Evolutionary conservation across 495 filamentous ascomycete species (phyloP).

Genomic region (Mycothermus thermophilus): DNA sequence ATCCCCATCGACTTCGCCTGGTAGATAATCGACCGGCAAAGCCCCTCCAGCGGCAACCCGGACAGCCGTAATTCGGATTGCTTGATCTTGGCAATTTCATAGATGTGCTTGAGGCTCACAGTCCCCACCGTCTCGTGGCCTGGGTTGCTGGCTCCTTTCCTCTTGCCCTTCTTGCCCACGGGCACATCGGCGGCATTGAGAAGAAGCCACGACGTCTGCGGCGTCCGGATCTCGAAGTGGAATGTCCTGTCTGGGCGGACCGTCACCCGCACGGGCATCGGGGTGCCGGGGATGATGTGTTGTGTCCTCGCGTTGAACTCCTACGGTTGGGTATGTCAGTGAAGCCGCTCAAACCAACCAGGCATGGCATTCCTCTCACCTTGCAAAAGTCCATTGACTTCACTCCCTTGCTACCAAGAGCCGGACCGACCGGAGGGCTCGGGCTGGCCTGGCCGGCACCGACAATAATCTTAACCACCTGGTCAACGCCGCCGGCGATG

Average conservation of each 20-base stretch:
- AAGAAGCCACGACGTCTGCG: conserved; percentile 77
- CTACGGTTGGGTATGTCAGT: conserved; percentile 31
- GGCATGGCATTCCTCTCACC: conserved; percentile 35
- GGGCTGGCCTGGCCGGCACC: conserved; percentile 93
- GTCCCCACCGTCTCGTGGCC: conserved; percentile 68
- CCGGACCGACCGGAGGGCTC: conserved; percentile 94
- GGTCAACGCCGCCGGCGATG: conserved; percentile 45
- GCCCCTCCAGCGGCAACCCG: conserved; percentile 62
- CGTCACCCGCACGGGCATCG: conserved; percentile 78
- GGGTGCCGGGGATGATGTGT: conserved; percentile 69
- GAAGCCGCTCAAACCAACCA: background rate
- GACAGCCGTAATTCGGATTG: conserved; percentile 67
- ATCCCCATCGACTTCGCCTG: conserved; percentile 85
- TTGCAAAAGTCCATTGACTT: conserved; percentile 99
- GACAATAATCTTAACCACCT: conserved; percentile 95
- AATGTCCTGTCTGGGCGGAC: conserved; percentile 91
- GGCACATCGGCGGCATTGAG: conserved; percentile 67
- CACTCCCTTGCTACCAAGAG: conserved; percentile 91
- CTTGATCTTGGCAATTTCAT: conserved; percentile 97
- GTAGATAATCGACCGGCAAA: conserved; percentile 74
- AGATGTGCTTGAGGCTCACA: conserved; percentile 88
- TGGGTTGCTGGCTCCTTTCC: conserved; percentile 63
- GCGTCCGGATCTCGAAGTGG: conserved; percentile 84
- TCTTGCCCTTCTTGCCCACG: conserved; percentile 56
- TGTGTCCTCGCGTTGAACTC: conserved; percentile 96